Base-by-base conservation (phyloP, 148 eudicot genomes). In the Rhododendron ferrugineum region DNA sequence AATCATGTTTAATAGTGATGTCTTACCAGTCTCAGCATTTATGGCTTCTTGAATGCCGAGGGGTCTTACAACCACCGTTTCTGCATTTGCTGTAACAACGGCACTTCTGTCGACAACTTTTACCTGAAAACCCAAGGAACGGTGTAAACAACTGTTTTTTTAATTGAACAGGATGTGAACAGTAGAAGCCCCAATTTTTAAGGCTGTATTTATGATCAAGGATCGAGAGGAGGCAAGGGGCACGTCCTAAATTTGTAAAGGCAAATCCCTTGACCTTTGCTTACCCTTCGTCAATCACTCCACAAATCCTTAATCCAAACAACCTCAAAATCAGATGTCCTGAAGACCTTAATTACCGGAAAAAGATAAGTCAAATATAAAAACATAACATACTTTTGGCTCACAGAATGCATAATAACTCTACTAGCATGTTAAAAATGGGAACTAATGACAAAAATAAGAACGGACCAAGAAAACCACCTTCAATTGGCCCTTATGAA, bases 1-100 rank as follows among this genome's bases (percentile, higher is more conserved):
- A 7, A 47, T 60, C 30, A 82, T 7, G 50, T 46, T 14, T 32
- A 49, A 34, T 23, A 81, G 84, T 26, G 44, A 64, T 26, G 74
- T 64, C 9, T 88, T 93, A 97, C 99, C 99, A 82, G 87, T 91
- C 90, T 92, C 91, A 84, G 88, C 92, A 88, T 94, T 87, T 83
- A 95, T 95, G 58, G 96, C 94, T 88, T 97, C 94, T 91, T 95
- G 99, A 86, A 97, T 89, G 84, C 98, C 98, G 80, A 84, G 86
- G 79, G 99, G 98, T 32, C 87, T 92, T 73, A 95, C 95, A 60
- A 87, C 98, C 28, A 88, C 90, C 83, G 99, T 95, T 87, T 97
- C 98, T 73, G 99, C 99, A 90, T 97, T 95, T 86, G 91, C 93
- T 36, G 99, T 97, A 46, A 92, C 88, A 78, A 97, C 93, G 52